Conservation (phyloP, 2,329 filamentous ascomycete species). For the Ilyonectria sp. region DNA sequence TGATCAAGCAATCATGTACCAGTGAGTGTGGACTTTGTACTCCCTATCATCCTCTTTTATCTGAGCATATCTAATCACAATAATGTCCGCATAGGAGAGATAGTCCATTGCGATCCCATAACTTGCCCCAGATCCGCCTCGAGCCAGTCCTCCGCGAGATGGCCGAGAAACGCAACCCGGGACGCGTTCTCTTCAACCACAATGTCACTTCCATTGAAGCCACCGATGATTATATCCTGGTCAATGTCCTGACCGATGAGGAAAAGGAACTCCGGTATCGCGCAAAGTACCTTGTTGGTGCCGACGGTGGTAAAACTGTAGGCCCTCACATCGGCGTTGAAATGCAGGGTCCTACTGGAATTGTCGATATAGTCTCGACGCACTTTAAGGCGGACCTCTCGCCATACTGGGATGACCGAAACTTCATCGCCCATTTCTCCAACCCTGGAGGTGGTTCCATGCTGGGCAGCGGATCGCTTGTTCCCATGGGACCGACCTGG, state of each 20-base stretch:
- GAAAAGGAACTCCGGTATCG: neutral
- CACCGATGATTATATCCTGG: neutral
- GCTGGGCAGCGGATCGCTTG: neutral
- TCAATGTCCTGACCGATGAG: neutral
- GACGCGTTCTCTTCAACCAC: neutral
- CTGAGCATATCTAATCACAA: neutral
- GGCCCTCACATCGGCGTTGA: neutral
- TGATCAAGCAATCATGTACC: neutral
- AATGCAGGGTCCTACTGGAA: neutral
- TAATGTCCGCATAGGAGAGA: neutral
- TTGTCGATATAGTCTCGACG: neutral
- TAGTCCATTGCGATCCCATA: neutral
- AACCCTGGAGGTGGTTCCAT: neutral
- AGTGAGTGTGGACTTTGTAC: neutral
- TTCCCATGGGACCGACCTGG: neutral
- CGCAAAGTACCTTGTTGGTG: neutral
- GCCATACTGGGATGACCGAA: neutral
- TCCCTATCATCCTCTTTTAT: neutral
- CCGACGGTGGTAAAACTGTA: neutral
- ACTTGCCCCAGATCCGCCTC: neutral
- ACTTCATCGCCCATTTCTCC: neutral
- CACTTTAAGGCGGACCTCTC: neutral
- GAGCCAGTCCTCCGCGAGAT: neutral
- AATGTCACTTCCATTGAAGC: neutral
- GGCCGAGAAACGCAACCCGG: neutral